These are phyloP conservation scores for Vicia sativa DNA, from an alignment of 306 rosid species.

Conservation along the genomic window DNA sequence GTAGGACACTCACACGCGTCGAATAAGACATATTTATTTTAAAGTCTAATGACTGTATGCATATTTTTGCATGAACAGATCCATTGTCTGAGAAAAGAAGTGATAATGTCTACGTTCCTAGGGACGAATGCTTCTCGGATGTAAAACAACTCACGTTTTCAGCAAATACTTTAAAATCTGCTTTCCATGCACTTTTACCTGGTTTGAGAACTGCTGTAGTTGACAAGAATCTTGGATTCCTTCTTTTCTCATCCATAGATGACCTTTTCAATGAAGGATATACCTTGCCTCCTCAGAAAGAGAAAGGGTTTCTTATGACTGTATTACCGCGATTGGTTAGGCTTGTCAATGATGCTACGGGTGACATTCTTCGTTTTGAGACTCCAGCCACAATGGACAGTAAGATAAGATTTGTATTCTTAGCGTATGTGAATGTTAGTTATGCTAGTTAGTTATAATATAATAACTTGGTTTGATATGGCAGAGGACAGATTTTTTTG, in stretches of 20 bases:
- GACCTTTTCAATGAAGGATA: constrained; percentile 59
- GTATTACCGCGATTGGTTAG: constrained; percentile 55
- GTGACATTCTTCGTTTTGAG: constrained; percentile 55
- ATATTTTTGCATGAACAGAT: constrained; percentile 40
- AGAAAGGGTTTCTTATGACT: constrained; percentile 30
- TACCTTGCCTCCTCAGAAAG: constrained; percentile 43
- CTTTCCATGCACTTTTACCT: constrained; percentile 54
- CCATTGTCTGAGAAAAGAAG: constrained; percentile 53
- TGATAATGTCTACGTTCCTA: constrained; percentile 54
- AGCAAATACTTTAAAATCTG: constrained; percentile 43
- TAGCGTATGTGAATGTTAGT: no score
- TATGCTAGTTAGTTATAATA: no score
- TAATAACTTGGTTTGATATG: background rate
- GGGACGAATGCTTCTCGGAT: constrained; percentile 70
- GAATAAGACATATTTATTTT: no score
- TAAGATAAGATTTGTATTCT: constrained; percentile 19
- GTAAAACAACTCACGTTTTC: constrained; percentile 55
- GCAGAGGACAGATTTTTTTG: constrained; percentile 90
- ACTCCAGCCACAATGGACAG: constrained; percentile 61
- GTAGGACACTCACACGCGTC: no score
- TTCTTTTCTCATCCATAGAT: constrained; percentile 60
- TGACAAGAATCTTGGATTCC: constrained; percentile 49
- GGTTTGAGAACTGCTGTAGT: constrained; percentile 24
- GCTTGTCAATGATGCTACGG: constrained; percentile 25
- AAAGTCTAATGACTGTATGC: no score